Percentiles rank a stretch among this genome's conserved stretches.
Conservation (phyloP, 352 stramenopile species). For the Phytophthora sp. region DNA sequence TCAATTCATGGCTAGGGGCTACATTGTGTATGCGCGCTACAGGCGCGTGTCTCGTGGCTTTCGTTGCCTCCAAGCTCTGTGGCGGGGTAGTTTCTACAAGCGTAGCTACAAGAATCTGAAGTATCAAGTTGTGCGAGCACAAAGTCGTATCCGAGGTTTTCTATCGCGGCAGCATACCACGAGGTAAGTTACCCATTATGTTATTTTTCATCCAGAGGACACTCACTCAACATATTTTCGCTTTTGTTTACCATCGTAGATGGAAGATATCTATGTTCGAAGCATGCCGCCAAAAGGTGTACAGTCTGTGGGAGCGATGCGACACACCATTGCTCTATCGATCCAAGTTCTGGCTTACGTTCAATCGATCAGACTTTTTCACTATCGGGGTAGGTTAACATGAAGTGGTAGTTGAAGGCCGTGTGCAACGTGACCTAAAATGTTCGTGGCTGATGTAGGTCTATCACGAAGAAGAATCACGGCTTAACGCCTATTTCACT, state of each 20-base stretch:
- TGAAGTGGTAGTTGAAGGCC: neutral
- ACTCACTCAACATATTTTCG: too few species aligned
- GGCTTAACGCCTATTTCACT: constrained; percentile 21
- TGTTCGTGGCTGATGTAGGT: constrained; percentile 51
- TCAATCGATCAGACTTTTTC: constrained; percentile 77
- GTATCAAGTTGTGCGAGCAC: constrained; percentile 61
- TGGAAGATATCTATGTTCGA: constrained; percentile 73
- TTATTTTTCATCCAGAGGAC: neutral
- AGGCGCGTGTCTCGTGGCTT: constrained; percentile 53
- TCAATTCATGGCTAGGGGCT: constrained; percentile 59
- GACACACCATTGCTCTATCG: constrained; percentile 72
- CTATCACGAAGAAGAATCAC: constrained; percentile 66
- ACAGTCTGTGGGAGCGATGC: constrained; percentile 70
- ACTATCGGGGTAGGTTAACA: constrained; percentile 64
- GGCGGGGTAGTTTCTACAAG: constrained; percentile 70
- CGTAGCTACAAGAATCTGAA: constrained; percentile 68
- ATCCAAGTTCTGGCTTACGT: constrained; percentile 87
- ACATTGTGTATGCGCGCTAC: constrained; percentile 52
- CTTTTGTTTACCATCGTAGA: too few species aligned
- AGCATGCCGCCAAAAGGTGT: constrained; percentile 60
- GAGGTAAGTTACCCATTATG: constrained; percentile 43
- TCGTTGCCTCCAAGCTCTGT: constrained; percentile 66
- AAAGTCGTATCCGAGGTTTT: constrained; percentile 66
- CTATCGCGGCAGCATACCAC: constrained; percentile 66
- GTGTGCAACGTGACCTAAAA: too few species aligned